These are phyloP conservation scores for Phytopythium mirpurense DNA, from an alignment of 352 stramenopile species.

Conservation along the genomic window DNA sequence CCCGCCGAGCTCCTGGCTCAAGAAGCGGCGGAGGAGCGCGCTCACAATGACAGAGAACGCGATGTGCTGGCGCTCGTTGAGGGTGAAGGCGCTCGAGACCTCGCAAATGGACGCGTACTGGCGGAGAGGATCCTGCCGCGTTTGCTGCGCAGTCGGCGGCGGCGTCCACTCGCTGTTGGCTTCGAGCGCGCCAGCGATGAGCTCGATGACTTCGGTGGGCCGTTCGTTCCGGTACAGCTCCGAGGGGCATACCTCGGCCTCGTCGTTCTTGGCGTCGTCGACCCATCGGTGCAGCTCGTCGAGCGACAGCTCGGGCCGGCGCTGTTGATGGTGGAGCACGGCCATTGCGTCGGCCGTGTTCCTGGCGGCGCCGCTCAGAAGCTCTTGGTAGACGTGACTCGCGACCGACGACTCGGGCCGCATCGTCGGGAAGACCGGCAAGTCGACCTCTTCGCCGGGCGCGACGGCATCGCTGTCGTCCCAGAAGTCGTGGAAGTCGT, in stretches of 20 bases:
- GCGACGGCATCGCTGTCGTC: neutral
- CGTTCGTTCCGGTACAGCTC: neutral
- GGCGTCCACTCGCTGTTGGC: constrained; percentile 1
- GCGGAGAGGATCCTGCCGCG: neutral
- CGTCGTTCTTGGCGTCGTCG: neutral
- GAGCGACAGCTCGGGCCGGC: neutral
- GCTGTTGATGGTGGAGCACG: neutral
- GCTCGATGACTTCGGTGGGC: constrained; percentile 9
- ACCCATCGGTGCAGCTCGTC: neutral
- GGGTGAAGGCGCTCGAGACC: constrained; percentile 7
- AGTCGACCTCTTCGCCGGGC: neutral
- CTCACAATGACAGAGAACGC: constrained; percentile 6
- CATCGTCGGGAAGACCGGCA: neutral
- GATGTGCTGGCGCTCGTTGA: constrained; percentile 9
- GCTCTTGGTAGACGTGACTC: neutral
- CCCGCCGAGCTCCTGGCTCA: constrained; percentile 5
- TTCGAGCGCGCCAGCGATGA: constrained; percentile 2
- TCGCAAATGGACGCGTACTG: neutral
- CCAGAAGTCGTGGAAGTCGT: neutral
- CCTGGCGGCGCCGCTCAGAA: neutral
- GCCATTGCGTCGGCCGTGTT: neutral
- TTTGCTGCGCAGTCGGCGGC: neutral
- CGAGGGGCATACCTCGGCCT: neutral
- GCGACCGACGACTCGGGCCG: neutral
- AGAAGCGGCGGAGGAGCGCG: constrained; percentile 2